A percentile compares a stretch with the other conserved stretches of the same genome.
Evolutionary conservation across 2,329 filamentous ascomycete genomes (phyloP).

Genomic region (Penicillium crustosum): DNA sequence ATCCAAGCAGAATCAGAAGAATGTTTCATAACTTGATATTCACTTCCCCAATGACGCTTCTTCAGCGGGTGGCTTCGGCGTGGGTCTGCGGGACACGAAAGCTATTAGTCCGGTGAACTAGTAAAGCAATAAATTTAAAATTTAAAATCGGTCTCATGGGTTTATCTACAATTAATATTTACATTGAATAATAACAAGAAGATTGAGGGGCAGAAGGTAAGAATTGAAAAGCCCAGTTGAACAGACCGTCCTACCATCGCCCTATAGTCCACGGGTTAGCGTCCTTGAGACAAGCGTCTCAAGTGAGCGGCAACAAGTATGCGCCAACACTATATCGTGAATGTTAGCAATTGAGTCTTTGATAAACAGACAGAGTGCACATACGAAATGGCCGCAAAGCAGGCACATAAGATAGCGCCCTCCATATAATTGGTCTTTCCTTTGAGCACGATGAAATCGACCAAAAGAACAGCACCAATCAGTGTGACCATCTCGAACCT

Average conservation of each 20-base stretch:
- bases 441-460: slow-evolving; percentile 20
- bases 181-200: background rate
- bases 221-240: background rate
- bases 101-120: background rate
- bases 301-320: slow-evolving; percentile 12
- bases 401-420: slow-evolving; percentile 19
- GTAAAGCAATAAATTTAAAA: background rate
- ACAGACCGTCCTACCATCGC: background rate
- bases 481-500: slow-evolving; percentile 19
- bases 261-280: too few relatives aligned
- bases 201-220: background rate
- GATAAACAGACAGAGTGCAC: background rate
- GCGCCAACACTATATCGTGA: slow-evolving; percentile 14
- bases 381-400: slow-evolving; percentile 23
- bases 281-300: background rate
- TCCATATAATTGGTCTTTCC: slow-evolving; percentile 23
- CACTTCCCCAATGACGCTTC: background rate
- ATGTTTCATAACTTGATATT: background rate
- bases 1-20: too few relatives aligned
- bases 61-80: background rate
- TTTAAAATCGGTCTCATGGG: background rate
- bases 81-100: background rate
- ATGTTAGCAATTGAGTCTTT: background rate
- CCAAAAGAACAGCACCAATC: slow-evolving; percentile 14
- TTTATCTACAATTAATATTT: background rate